phyloP scores from a whole-genome alignment of 108 stramenopile genomes.

The Skeletonema potamos region DNA sequence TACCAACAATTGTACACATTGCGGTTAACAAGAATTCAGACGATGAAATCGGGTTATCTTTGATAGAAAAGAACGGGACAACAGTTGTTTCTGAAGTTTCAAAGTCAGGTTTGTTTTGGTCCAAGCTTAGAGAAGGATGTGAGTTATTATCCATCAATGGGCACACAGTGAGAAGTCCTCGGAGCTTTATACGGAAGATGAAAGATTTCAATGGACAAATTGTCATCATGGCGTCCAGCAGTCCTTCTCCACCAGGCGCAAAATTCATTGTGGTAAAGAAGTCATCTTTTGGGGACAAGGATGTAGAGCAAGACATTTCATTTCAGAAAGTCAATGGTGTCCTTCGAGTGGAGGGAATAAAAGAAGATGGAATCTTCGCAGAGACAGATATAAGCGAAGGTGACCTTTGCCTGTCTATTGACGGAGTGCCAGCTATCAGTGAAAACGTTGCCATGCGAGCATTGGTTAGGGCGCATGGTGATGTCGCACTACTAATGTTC shows the following conservation, averaged over 20 bases:
- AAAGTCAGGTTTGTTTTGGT: constrained; percentile 13
- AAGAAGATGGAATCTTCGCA: constrained; percentile 9
- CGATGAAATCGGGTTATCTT: constrained; percentile 26
- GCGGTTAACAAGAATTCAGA: constrained; percentile 7
- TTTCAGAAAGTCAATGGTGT: constrained; percentile 18
- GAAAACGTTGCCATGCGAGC: background rate
- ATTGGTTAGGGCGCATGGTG: constrained; percentile 7
- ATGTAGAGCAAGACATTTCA: constrained; percentile 5
- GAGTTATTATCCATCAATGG: constrained; percentile 32
- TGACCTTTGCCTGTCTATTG: constrained; percentile 25
- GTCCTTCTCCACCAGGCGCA: constrained; percentile 22
- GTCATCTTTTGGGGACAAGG: background rate
- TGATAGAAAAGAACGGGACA: constrained; percentile 24
- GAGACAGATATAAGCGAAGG: constrained; percentile 8
- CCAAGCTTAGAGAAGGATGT: constrained; percentile 18
- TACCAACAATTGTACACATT: constrained; percentile 5
- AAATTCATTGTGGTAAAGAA: constrained; percentile 15
- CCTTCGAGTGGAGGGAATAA: constrained; percentile 17
- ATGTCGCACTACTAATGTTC: constrained; percentile 15
- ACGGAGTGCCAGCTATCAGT: constrained; percentile 19
- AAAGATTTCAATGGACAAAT: constrained; percentile 18
- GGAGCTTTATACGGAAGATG: constrained; percentile 23
- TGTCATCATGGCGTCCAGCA: constrained; percentile 14
- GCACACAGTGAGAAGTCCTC: constrained; percentile 17
- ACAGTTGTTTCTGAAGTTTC: constrained; percentile 27